Percentiles rank a stretch among this genome's conserved stretches.
Conservation (phyloP, 1,284 basidiomycete genomes). For the Albatrellus sp. region DNA sequence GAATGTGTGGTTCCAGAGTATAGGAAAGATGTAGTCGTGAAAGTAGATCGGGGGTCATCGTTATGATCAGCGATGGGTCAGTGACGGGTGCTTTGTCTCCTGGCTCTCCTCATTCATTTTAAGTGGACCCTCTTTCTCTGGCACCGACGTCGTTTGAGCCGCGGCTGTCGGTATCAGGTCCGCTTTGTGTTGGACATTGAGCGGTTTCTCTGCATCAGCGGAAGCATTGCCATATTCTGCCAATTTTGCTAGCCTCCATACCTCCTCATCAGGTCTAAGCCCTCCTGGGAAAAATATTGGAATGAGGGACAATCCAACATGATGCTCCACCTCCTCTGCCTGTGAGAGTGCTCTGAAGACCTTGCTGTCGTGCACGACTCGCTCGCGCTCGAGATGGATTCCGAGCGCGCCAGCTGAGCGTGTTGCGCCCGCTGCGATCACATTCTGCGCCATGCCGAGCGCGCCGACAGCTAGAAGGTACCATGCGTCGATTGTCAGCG, state of each 20-base stretch:
- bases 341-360: slow-evolving; percentile 11
- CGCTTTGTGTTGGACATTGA: too few species aligned
- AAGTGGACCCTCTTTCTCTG: too few species aligned
- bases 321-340: slow-evolving; percentile 10
- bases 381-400: slow-evolving; percentile 10
- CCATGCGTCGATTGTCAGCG: slow-evolving; percentile 13
- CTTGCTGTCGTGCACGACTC: slow-evolving; percentile 11
- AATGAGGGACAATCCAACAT: slow-evolving; percentile 12
- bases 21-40: too few species aligned
- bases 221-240: not conserved
- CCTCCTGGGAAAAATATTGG: slow-evolving; percentile 13
- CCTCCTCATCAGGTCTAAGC: slow-evolving; percentile 11
- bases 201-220: too few species aligned
- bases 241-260: slow-evolving; percentile 8
- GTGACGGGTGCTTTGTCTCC: too few species aligned
- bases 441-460: slow-evolving; percentile 12
- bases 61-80: too few species aligned
- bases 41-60: too few species aligned
- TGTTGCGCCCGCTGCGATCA: slow-evolving; percentile 11
- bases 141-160: too few species aligned
- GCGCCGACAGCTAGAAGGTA: slow-evolving; percentile 12
- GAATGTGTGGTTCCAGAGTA: too few species aligned
- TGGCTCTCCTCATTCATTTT: too few species aligned
- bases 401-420: slow-evolving; percentile 10
- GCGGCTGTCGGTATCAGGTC: too few species aligned